Base-by-base conservation (phyloP, 2,329 filamentous ascomycete species). In the Beauveria caledonica region DNA sequence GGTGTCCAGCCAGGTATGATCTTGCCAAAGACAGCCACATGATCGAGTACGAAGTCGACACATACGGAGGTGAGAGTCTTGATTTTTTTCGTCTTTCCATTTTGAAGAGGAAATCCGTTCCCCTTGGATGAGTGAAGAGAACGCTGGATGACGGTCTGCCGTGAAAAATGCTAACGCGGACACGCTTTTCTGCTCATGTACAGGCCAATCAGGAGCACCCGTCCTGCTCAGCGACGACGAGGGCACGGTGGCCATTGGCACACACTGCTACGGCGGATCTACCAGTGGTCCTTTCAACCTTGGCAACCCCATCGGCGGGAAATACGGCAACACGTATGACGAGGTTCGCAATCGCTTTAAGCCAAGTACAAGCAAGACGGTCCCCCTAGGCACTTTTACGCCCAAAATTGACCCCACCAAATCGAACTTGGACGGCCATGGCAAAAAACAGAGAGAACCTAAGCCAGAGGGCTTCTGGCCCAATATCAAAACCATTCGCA, bases 221-320 rank as follows among this genome's bases (percentile, higher is more conserved):
- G 7, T 44, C 8, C n/a, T 44, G 15, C n/a, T 44, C 8, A 44
- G 42, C 42, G 8, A 21, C 3, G 1, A 21, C 8, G 21, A 2
- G 1, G n/a, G 42, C 42, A 4, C 10, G 42, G 42, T 44, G 42
- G 42, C n/a, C 42, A 44, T 44, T 44, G 42, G 42, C n/a, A 44
- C 42, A 9, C 42, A 44, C 42, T 44, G 42, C 42, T 44, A 44
- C 8, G n/a, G n/a, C 29, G 29, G 9, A 29, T 3, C 29, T 44
- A 0, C 29, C 21, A 0, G 5, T 3, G 39, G 6, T 5, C 9
- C 3, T 17, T 2, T 11, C 17, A 44, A 21, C n/a, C 10, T 2
- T 10, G 42, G 42, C 9, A 44, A 9, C 42, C 42, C n/a, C n/a
- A 44, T 44, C 6, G 42, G 42, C 8, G n/a, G 42, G 17, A 1